Conservation (phyloP, 2,329 filamentous ascomycete genomes). For the Trichoderma sp. region DNA sequence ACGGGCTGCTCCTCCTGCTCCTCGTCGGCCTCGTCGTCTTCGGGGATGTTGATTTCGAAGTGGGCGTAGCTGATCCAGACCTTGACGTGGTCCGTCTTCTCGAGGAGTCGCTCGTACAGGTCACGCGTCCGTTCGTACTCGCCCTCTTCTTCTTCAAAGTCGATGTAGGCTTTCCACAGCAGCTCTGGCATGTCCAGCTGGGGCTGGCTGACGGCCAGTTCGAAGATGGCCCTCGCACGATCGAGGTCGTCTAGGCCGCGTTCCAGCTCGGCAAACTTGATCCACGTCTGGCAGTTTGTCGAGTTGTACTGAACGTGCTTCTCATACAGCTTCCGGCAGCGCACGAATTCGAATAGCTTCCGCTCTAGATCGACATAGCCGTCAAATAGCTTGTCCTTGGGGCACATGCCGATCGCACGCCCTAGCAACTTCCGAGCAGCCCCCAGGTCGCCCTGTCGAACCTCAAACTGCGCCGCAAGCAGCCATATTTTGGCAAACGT, state of each 20-base stretch:
- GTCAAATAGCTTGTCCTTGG: conserved; percentile 93
- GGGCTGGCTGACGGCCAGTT: conserved; percentile 80
- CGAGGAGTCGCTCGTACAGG: conserved; percentile 85
- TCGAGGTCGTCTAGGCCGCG: conserved; percentile 87
- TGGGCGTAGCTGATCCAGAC: conserved; percentile 99
- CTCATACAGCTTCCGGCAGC: conserved; percentile 88
- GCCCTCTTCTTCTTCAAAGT: conserved; percentile 95
- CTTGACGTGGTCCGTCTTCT: conserved; percentile 98
- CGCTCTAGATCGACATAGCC: conserved; percentile 92
- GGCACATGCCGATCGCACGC: conserved; percentile 87
- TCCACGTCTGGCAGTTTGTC: conserved; percentile 91
- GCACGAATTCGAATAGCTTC: conserved; percentile 89
- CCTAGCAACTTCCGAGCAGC: conserved; percentile 86
- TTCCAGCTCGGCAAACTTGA: conserved; percentile 92
- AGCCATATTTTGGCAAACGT: conserved; percentile 98
- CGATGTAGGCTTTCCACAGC: conserved; percentile 97
- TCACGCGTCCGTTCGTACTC: conserved; percentile 81
- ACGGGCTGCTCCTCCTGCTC: conserved; percentile 66
- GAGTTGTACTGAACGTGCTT: conserved; percentile 94
- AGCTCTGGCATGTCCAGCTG: conserved; percentile 96
- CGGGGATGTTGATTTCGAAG: conserved; percentile 93
- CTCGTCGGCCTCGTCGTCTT: conserved; percentile 61
- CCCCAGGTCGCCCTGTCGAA: conserved; percentile 80
- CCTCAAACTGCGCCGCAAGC: conserved; percentile 88
- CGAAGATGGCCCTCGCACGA: conserved; percentile 85